Percentiles rank a stretch among this genome's conserved stretches.
phyloP scores from a whole-genome alignment of 176 grass and related monocot genomes.

The Melocanna baccifera region DNA sequence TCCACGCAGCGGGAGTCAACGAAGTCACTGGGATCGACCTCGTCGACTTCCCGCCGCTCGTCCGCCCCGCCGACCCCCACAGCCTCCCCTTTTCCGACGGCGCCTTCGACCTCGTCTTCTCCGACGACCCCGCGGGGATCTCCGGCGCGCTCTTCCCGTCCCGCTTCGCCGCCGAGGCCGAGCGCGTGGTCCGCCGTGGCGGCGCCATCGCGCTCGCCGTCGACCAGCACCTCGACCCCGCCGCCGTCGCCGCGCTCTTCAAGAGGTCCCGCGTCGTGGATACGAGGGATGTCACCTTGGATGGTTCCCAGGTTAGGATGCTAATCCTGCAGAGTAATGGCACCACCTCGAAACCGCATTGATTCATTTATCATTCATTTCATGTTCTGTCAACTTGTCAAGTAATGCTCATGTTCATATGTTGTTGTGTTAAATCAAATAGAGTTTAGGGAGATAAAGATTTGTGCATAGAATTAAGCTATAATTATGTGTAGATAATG shows the following conservation, averaged over 20 bases:
- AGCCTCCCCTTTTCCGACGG: constrained; percentile 54
- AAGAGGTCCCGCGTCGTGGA: constrained; percentile 53
- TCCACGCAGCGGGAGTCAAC: constrained; percentile 41
- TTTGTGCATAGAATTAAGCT: background rate
- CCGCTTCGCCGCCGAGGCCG: constrained; percentile 50
- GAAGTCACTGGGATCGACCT: constrained; percentile 61
- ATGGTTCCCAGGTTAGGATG: constrained; percentile 56
- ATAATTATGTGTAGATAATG: background rate
- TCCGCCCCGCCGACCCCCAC: constrained; percentile 59
- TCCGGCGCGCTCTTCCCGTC: constrained; percentile 57
- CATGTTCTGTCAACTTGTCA: background rate
- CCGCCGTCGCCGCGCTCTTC: constrained; percentile 56
- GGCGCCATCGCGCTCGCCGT: constrained; percentile 51
- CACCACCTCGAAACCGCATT: constrained; percentile 30
- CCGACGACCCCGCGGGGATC: constrained; percentile 43
- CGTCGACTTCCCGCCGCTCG: constrained; percentile 65
- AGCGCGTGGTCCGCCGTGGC: constrained; percentile 47
- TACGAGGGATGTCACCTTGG: constrained; percentile 48
- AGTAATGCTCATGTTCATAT: background rate
- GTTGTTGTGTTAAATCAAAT: background rate
- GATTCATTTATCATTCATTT: background rate
- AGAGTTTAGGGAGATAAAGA: background rate
- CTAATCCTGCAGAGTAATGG: constrained; percentile 64
- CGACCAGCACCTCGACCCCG: constrained; percentile 22
- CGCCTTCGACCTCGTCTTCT: constrained; percentile 74